Conservation (phyloP, 352 stramenopile species). For the Phytopythium kandeliae region DNA sequence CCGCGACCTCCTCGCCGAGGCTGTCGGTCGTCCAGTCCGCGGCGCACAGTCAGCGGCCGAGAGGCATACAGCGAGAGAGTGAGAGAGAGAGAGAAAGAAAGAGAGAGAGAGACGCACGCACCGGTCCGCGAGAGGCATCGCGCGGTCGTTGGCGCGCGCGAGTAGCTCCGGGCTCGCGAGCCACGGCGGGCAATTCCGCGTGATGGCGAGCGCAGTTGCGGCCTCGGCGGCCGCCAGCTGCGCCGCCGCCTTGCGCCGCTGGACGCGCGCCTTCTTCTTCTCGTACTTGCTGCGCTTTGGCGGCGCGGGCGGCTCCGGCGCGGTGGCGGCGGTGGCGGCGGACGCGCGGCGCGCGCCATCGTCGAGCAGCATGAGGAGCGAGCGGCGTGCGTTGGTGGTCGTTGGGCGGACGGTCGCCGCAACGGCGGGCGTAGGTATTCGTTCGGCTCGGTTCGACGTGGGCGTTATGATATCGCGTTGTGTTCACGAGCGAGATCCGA, state of each 20-base stretch:
- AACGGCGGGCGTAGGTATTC: background rate
- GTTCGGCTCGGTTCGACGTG: too few species aligned
- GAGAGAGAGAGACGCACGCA: too few species aligned
- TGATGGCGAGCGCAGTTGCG: constrained; percentile 12
- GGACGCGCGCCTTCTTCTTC: constrained; percentile 32
- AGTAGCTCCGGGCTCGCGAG: constrained; percentile 1
- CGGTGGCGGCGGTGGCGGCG: background rate
- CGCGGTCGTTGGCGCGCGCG: constrained; percentile 14
- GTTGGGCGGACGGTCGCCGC: too few species aligned
- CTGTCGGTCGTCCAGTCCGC: too few species aligned
- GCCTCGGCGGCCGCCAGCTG: constrained; percentile 15
- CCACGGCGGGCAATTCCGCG: constrained; percentile 9
- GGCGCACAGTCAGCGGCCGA: too few species aligned
- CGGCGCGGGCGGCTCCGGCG: background rate
- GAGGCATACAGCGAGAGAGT: too few species aligned
- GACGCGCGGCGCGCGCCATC: too few species aligned
- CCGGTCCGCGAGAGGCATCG: constrained; percentile 11
- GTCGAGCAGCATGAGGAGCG: too few species aligned
- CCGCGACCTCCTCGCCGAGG: constrained; percentile 54
- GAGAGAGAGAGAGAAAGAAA: too few species aligned
- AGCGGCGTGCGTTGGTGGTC: too few species aligned
- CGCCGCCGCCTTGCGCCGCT: constrained; percentile 30
- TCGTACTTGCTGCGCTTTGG: constrained; percentile 29
- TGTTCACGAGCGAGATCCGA: too few species aligned
- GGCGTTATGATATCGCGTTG: too few species aligned